Base-by-base conservation (phyloP, 331 rosid genomes). In the Quercus tomentella region DNA sequence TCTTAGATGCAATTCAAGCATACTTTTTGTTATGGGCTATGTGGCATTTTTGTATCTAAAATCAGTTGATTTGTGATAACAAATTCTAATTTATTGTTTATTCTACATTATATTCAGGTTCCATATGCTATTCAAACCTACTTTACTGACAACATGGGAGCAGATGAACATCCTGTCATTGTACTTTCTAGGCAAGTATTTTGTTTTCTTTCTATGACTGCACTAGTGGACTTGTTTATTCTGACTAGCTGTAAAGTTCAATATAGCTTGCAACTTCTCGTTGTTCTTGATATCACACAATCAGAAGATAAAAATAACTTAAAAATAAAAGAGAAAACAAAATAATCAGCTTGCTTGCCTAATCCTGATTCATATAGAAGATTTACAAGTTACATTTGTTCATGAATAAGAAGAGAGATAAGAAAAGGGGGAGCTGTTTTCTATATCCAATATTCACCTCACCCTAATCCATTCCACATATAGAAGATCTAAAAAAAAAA, bases 141-240 rank as follows among this genome's bases (percentile, higher is more conserved):
- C 72, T 89, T 91, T 86, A 77, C 85, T 76, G 83, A 86, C 85
- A 87, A 63, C 78, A 74, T 80, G 74, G 97, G 87, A 84, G 92
- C 90, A 76, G 91, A 95, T 72, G 88, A 85, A 73, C 99, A 95
- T 77, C 99, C 99, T 22, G 87, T 93, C 63, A 75, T 93, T 85
- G 71, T 84, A 76, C 97, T 95, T 88, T 92, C 93, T 70, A 87
- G 97, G 99, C 93, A 84, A 75, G 77, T 69, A 72, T 58, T 66
- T 81, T 77, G 5, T 70, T 77, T 62, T 61, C 76, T 66, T 16
- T 63, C 70, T 56, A 4, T 68, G 18, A 20, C 52, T n/a, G 1
- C 52, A 3, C 4, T 35, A 30, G 71, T 52, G 65, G 25, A 54
- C 22, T n/a, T 58, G 56, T 22, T 73, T 70, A 31, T 25, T 77